Evolutionary conservation across 768 basidiomycete genomes (phyloP), one percentile per base, ranked within the genome.

Genomic region (Tricholoma saponaceum): DNA sequence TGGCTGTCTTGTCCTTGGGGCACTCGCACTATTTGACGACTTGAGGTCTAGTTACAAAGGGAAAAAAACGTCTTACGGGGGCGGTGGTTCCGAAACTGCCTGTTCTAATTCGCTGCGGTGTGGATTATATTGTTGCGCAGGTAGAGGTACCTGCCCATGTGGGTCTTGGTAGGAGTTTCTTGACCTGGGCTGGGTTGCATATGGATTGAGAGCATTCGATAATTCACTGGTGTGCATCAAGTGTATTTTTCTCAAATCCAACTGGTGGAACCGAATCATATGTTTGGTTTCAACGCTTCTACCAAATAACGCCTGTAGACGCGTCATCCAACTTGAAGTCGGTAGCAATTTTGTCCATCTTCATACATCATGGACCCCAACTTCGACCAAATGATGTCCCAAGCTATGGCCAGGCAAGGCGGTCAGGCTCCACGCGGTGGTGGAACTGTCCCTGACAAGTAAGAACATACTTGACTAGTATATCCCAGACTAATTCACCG

Each of bases 191-290:
- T 81, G 80, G 33, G 76, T 77, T 57, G 81, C 76, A 66, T 83
- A 76, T 10, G 88, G 88, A 69, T 90, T 91, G 64, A 91, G 84
- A 5, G 89, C 89, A 67, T 91, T 84, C 8, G 85, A 86, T 56
- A 91, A 83, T 70, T 90, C 87, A 74, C 87, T 90, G 58, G 83
- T 79, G 63, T 80, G 74, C 85, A 86, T 86, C 57, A 56, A 60
- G 58, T 62, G 44, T 44, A 16, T 10, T 13, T 25, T 25, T 46
- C 10, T 46, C 1, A 23, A 25, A 2, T 7, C 20, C 23, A 14
- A 32, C 23, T 33, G 26, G n/a, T n/a, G 37, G 13, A 22, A 30
- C n/a, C 5, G 5, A 30, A 4, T 32, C 22, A 7, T 23, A 16
- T 57, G 51, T 56, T 23, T 59, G 20, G n/a, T 12, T 58, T 59